Evolutionary conservation across 805 yeast species (phyloP).

Genomic region (Teunomyces lycoperdinae): DNA sequence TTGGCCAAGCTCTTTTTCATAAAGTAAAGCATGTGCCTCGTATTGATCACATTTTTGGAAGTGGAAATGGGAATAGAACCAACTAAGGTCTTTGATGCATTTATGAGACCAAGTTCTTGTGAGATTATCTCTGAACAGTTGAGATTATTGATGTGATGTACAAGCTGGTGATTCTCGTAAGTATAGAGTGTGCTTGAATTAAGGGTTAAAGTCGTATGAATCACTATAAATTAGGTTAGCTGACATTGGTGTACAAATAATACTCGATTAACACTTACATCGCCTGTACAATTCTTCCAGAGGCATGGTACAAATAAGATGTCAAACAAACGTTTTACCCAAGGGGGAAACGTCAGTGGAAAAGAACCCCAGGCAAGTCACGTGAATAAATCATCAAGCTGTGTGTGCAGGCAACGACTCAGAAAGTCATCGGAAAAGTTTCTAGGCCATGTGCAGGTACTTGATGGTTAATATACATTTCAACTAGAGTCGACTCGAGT

Average conservation of each 20-base stretch:
- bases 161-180: constrained; percentile 47
- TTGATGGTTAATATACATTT: not conserved
- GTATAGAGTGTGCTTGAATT: constrained; percentile 62
- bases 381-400: not conserved
- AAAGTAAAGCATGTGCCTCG: constrained; percentile 42
- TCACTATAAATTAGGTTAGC: constrained; percentile 27
- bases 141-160: constrained; percentile 39
- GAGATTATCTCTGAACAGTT: constrained; percentile 54
- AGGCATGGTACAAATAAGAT: constrained; percentile 11
- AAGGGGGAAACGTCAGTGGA: not conserved
- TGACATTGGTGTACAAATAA: not conserved
- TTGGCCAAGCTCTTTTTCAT: constrained; percentile 45
- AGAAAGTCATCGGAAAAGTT: constrained; percentile 2
- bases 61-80: constrained; percentile 36
- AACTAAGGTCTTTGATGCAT: constrained; percentile 43
- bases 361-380: not conserved
- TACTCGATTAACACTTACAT: constrained; percentile 15
- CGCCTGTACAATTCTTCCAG: constrained; percentile 19
- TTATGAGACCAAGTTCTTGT: constrained; percentile 53
- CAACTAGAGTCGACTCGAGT: not conserved
- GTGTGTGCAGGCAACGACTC: not conserved
- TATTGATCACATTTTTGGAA: constrained; percentile 21
- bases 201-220: constrained; percentile 46
- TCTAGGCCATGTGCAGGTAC: not conserved
- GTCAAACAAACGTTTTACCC: not conserved